Base-by-base conservation (phyloP, 2,329 filamentous ascomycete species). In the Cyphellophora europaea region DNA sequence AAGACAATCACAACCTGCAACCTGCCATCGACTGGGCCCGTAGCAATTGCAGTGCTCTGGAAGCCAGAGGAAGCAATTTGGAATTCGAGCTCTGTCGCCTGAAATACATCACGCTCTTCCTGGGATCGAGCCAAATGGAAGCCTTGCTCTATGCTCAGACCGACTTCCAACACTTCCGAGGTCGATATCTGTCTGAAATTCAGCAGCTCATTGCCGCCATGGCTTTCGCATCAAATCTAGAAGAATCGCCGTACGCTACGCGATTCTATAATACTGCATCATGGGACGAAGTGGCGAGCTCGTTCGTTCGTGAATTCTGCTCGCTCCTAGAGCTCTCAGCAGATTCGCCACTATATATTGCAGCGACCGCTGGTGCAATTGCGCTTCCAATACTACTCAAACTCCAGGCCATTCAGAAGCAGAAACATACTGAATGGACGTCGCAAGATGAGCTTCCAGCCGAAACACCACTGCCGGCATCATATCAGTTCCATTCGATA, bases 271-370 rank as follows among this genome's bases (percentile, higher is more conserved):
- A 81, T 35, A 65, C 76, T 5, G 71, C 72, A 3, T 77, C 82
- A 1, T 98, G 91, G 69, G 75, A 83, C 27, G 85, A 93, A 43
- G 82, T 93, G 2, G 77, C 85, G 4, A 65, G 75, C n/a, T 83
- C 83, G 3, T 98, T 98, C 55, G 93, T 84, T 1, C 77, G 83
- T 40, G 91, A 96, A 55, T 98, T 95, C 63, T 98, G 91, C 65
- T 88, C 82, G 2, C 67, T 96, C 14, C 74, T 98, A 1, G 86
- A 87, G 8, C 71, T 98, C 1, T 89, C 86, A 0, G 86, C 89
- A 13, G 84, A 93, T 52, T 94, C 86, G 1, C 91, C 91, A 0
- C 76, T 98, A 8, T 95, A 94, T 56, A 78, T 95, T 17, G 88
- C 91, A 31, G 82, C 83, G 2, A 96, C 89, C 8, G 91, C 91